Percentiles rank a stretch among this genome's conserved stretches.
Conservation (phyloP, 2,329 filamentous ascomycete species). For the Colletotrichum noveboracense region DNA sequence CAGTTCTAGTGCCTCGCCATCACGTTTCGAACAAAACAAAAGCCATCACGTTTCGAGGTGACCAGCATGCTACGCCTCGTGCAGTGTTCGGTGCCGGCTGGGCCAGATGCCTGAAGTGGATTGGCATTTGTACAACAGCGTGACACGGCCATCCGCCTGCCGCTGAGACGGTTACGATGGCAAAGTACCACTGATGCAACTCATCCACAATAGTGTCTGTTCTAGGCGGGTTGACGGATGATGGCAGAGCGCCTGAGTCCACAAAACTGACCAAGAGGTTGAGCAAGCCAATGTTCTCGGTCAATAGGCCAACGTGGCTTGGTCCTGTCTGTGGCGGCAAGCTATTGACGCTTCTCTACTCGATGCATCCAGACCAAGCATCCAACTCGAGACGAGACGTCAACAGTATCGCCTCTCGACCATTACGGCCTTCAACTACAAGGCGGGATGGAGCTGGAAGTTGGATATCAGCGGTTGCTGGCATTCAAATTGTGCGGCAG, state of each 20-base stretch:
- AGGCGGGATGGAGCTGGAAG: neutral
- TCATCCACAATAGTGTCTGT: neutral
- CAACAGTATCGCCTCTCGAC: neutral
- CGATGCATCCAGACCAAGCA: neutral
- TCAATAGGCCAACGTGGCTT: neutral
- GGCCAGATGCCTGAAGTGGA: neutral
- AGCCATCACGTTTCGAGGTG: neutral
- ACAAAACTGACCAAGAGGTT: neutral
- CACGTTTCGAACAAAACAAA: neutral
- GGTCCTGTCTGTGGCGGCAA: neutral
- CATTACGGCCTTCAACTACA: neutral
- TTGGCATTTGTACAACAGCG: neutral
- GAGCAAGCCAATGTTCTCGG: neutral
- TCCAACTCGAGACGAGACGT: neutral
- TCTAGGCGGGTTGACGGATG: neutral
- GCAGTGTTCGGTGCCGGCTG: neutral
- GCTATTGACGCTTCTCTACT: neutral
- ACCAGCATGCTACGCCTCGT: neutral
- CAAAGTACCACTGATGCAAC: neutral
- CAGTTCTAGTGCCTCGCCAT: neutral
- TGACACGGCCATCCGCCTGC: neutral
- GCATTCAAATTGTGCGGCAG: neutral
- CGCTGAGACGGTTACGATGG: neutral
- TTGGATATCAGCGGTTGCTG: neutral
- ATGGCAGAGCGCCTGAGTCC: neutral